A percentile compares a stretch with the other conserved stretches of the same genome.
phyloP scores from a whole-genome alignment of 805 yeast genomes.

The Ogataea chonburiensis region DNA sequence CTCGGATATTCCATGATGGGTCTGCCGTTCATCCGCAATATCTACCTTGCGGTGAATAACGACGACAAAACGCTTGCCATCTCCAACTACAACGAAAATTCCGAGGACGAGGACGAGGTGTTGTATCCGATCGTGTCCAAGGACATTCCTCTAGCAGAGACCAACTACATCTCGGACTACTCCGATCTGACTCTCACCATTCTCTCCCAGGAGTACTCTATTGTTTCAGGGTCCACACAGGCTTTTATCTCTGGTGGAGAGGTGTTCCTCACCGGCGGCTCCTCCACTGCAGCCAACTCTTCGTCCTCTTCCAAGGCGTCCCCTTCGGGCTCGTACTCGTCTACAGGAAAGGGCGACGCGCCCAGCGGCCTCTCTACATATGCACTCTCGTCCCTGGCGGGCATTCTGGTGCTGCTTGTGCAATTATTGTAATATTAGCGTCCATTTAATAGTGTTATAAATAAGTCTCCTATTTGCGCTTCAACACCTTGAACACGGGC shows the following conservation, averaged over 20 bases:
- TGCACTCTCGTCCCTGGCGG: slow-evolving; percentile 1
- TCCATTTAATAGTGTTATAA: slow-evolving; percentile 2
- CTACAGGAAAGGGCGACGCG: slow-evolving; percentile 4
- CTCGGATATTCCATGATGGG: slow-evolving; percentile 59
- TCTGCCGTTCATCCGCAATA: slow-evolving; percentile 49
- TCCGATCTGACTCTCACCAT: slow-evolving; percentile 29
- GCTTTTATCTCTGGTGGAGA: slow-evolving; percentile 33
- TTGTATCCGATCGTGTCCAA: slow-evolving; percentile 28
- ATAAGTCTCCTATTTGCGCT: slow-evolving; percentile 1
- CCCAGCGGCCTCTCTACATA: neutral
- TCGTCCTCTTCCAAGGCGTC: slow-evolving; percentile 4
- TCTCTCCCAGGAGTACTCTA: neutral
- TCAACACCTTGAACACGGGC: slow-evolving; percentile 26
- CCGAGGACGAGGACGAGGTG: slow-evolving; percentile 4
- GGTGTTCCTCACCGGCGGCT: slow-evolving; percentile 20
- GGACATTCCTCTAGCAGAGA: slow-evolving; percentile 33
- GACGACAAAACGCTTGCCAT: slow-evolving; percentile 56
- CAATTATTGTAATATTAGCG: slow-evolving; percentile 6
- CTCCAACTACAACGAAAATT: slow-evolving; percentile 26
- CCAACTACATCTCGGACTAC: slow-evolving; percentile 26
- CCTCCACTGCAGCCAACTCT: neutral
- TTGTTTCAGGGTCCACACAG: slow-evolving; percentile 15
- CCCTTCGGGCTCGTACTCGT: slow-evolving; percentile 16
- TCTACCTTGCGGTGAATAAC: slow-evolving; percentile 63
- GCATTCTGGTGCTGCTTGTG: slow-evolving; percentile 2